These are phyloP conservation scores for Asterophora lycoperdoides DNA, from an alignment of 768 basidiomycete genomes.

Conservation along the genomic window DNA sequence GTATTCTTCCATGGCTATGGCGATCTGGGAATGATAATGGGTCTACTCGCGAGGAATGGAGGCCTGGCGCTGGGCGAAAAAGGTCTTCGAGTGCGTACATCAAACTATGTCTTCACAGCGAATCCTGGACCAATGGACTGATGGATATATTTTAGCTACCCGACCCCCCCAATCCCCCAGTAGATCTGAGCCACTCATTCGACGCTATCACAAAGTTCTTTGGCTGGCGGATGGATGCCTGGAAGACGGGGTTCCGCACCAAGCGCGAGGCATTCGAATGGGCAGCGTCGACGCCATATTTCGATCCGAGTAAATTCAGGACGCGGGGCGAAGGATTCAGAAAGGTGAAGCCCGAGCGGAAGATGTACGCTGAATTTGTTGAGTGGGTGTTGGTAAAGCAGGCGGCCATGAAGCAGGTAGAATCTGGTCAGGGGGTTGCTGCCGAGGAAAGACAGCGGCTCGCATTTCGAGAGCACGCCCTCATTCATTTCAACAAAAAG, in stretches of 20 bases:
- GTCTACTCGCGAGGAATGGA: conserved; percentile 46
- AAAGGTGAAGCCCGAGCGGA: conserved; percentile 45
- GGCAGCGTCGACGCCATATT: conserved; percentile 49
- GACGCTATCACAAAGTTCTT: conserved; percentile 51
- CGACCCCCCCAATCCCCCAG: conserved; percentile 40
- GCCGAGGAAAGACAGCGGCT: conserved; percentile 14
- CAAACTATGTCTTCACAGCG: too few relatives aligned
- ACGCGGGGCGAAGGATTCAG: conserved; percentile 32
- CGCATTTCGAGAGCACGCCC: conserved; percentile 39
- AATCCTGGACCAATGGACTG: too few relatives aligned
- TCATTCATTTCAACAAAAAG: conserved; percentile 40
- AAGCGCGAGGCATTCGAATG: conserved; percentile 55
- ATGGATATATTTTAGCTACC: conserved; percentile 28
- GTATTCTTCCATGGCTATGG: conserved; percentile 67
- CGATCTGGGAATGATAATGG: conserved; percentile 68
- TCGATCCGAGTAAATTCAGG: conserved; percentile 38
- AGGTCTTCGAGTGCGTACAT: conserved; percentile 50
- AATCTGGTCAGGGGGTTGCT: conserved; percentile 2
- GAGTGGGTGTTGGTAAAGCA: conserved; percentile 37
- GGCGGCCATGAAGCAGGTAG: too few relatives aligned
- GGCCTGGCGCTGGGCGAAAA: conserved; percentile 48
- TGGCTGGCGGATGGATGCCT: conserved; percentile 49
- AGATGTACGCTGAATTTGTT: conserved; percentile 63
- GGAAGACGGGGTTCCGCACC: conserved; percentile 51
- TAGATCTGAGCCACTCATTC: conserved; percentile 48